Evolutionary conservation across 495 filamentous ascomycete genomes (phyloP).

Genomic region (Neurospora discreta): DNA sequence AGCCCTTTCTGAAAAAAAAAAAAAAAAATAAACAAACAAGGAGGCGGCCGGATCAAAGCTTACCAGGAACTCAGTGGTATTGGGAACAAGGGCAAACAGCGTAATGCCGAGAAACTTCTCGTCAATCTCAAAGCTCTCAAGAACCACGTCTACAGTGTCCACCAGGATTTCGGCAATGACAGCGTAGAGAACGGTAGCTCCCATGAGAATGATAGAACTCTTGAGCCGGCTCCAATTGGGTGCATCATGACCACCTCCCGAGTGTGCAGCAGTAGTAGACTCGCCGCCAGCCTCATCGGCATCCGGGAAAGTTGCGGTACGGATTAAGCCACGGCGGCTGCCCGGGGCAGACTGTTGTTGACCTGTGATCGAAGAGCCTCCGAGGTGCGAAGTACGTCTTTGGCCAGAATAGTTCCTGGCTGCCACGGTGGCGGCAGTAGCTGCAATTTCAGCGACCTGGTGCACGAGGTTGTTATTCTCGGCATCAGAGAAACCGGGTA

Average conservation of each 20-base stretch:
- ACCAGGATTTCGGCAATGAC: conserved; percentile 95
- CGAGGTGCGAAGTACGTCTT: conserved; percentile 11
- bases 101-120: conserved; percentile 98
- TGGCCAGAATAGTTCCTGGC: conserved; percentile 54
- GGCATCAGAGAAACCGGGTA: conserved; percentile 62
- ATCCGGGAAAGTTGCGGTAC: conserved; percentile 30
- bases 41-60: conserved; percentile 14
- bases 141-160: conserved; percentile 87
- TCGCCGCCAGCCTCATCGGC: conserved; percentile 29
- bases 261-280: conserved; percentile 18
- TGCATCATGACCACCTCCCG: conserved; percentile 69
- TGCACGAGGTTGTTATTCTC: conserved; percentile 72
- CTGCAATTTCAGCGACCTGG: conserved; percentile 82
- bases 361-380: conserved; percentile 10
- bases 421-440: conserved; percentile 80
- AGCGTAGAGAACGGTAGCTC: conserved; percentile 86
- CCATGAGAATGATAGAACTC: conserved; percentile 78
- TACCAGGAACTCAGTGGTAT: conserved; percentile 96
- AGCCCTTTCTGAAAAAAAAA: neutral
- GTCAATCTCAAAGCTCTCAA: conserved; percentile 81
- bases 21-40: no score
- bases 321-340: conserved; percentile 22
- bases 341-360: conserved; percentile 1
- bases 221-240: conserved; percentile 94
- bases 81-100: conserved; percentile 91